Percentiles rank a stretch among this genome's conserved stretches.
Evolutionary conservation across 495 filamentous ascomycete genomes (phyloP).

Genomic region (Astrocystis sublimbata): DNA sequence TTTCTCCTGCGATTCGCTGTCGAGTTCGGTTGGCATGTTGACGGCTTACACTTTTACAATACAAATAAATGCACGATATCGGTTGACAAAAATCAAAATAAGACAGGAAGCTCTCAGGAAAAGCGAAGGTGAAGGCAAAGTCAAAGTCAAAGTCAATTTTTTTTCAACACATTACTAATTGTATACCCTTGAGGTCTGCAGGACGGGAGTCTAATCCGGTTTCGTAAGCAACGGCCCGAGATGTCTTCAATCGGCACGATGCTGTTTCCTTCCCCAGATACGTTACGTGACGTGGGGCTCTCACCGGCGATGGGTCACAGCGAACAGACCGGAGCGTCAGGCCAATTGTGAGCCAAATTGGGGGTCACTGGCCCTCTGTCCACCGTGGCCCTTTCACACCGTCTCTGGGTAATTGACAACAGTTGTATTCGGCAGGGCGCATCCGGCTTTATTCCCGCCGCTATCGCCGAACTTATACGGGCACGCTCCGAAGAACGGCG

Average conservation of each 20-base stretch:
- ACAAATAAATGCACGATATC: not conserved
- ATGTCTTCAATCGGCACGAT: not conserved
- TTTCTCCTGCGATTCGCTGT: slow-evolving; percentile 2
- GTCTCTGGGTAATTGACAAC: not conserved
- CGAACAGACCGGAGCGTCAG: not conserved
- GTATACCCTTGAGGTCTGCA: not conserved
- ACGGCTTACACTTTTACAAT: not conserved
- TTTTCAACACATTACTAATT: not conserved
- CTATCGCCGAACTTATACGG: not conserved
- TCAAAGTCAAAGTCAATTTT: too few relatives aligned
- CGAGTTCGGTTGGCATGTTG: not conserved
- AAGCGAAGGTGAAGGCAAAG: too few relatives aligned
- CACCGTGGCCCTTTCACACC: too few relatives aligned
- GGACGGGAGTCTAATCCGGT: not conserved
- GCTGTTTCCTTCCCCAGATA: not conserved
- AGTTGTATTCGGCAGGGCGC: not conserved
- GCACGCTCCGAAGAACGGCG: not conserved
- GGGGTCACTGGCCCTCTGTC: not conserved
- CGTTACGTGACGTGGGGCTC: too few relatives aligned
- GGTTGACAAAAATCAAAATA: too few relatives aligned
- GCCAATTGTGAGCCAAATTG: not conserved
- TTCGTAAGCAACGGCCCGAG: not conserved
- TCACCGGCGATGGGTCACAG: not conserved
- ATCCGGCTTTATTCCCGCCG: slow-evolving; percentile 1
- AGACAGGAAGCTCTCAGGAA: too few relatives aligned